Conservation (phyloP, 2,329 filamentous ascomycete species). For the Teratosphaeria epicoccoides region DNA sequence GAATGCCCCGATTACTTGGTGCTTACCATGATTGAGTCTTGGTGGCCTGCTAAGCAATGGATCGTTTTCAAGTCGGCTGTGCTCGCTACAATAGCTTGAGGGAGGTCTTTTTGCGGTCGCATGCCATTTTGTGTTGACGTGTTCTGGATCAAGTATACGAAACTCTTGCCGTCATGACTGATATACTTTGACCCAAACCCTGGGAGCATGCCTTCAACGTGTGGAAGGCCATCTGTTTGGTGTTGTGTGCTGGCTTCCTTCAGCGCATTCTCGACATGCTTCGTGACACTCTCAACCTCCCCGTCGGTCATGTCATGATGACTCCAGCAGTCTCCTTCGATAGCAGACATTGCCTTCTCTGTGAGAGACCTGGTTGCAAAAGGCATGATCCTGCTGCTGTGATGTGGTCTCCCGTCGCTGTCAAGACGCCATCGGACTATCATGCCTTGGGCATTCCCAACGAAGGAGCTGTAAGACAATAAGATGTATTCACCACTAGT, state of each 20-base stretch:
- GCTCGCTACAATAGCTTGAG: slow-evolving; percentile 8
- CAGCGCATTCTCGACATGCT: slow-evolving; percentile 2
- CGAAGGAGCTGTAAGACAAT: slow-evolving; percentile 4
- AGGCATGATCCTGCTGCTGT: slow-evolving; percentile 5
- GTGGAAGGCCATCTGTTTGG: slow-evolving; percentile 1
- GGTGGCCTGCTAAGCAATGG: slow-evolving; percentile 8
- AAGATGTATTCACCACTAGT: neutral
- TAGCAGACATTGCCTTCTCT: slow-evolving; percentile 7
- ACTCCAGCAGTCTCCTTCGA: slow-evolving; percentile 5
- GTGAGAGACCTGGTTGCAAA: slow-evolving; percentile 7
- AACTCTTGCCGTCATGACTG: slow-evolving; percentile 5
- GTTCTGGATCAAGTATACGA: slow-evolving; percentile 5
- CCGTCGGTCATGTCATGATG: slow-evolving; percentile 6
- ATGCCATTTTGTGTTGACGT: slow-evolving; percentile 8
- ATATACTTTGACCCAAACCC: slow-evolving; percentile 2
- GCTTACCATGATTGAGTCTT: slow-evolving; percentile 8
- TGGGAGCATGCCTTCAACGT: slow-evolving; percentile 4
- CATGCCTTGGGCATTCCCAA: neutral
- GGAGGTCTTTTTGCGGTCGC: slow-evolving; percentile 5
- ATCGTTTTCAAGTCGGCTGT: neutral
- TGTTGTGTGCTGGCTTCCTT: slow-evolving; percentile 7
- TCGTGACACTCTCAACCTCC: slow-evolving; percentile 3
- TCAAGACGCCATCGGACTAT: slow-evolving; percentile 10
- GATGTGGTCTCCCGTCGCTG: slow-evolving; percentile 1
- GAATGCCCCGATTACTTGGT: too few species aligned